phyloP scores from a whole-genome alignment of 2,329 filamentous ascomycete genomes.

The Sclerotinia trifoliorum region DNA sequence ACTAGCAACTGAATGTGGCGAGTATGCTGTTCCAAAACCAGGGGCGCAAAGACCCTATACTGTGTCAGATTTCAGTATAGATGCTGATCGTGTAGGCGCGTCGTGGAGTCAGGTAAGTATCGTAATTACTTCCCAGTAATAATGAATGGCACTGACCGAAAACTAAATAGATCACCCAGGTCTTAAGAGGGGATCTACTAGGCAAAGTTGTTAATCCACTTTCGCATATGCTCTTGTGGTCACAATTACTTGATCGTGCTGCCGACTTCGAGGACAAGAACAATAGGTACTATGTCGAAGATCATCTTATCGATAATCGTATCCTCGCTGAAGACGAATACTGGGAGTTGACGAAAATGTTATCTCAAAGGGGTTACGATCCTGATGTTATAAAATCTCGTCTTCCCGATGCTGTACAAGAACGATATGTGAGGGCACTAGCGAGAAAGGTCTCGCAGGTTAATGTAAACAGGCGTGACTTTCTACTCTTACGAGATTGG shows the following conservation, averaged over 20 bases:
- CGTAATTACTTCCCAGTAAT: background rate
- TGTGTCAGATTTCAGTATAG: constrained; percentile 9
- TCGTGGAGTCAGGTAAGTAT: constrained; percentile 13
- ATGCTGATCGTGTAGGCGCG: constrained; percentile 9
- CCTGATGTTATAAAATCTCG: background rate
- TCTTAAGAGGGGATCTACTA: background rate
- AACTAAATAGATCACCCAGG: constrained; percentile 9
- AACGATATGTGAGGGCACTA: background rate
- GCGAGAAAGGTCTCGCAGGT: constrained; percentile 23
- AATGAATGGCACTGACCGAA: background rate
- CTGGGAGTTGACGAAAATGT: background rate
- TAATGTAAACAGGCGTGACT: constrained; percentile 27
- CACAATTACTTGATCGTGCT: constrained; percentile 34
- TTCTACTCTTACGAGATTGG: constrained; percentile 29
- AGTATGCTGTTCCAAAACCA: constrained; percentile 1
- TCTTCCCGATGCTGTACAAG: background rate
- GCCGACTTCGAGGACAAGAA: constrained; percentile 34
- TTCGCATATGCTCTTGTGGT: constrained; percentile 1
- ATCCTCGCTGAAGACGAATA: constrained; percentile 26
- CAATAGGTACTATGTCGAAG: constrained; percentile 26
- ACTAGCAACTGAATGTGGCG: constrained; percentile 8
- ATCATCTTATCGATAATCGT: constrained; percentile 25
- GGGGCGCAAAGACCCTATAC: background rate
- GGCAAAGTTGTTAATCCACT: background rate
- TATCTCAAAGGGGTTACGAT: background rate